phyloP scores from a whole-genome alignment of 441 rosid genomes.

The Gossypium gossypioides region DNA sequence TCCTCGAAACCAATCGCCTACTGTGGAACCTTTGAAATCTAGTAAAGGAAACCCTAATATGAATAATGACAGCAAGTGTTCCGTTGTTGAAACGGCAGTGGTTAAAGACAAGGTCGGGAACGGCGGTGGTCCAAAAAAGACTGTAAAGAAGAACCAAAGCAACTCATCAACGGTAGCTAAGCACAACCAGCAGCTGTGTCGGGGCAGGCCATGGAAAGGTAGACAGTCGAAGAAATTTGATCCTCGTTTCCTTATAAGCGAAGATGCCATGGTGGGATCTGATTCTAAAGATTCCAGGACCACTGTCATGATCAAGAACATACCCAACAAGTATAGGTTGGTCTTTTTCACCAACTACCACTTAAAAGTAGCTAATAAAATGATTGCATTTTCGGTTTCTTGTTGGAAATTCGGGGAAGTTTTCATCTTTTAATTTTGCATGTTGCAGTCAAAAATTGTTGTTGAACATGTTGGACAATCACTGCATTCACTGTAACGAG shows the following conservation, averaged over 20 bases:
- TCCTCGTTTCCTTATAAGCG: slow-evolving; percentile 58
- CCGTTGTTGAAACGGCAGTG: slow-evolving; percentile 29
- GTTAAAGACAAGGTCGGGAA: background rate
- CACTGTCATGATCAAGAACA: slow-evolving; percentile 96
- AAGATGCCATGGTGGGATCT: slow-evolving; percentile 42
- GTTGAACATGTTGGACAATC: slow-evolving; percentile 83
- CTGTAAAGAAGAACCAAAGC: slow-evolving; percentile 20
- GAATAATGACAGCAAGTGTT: background rate
- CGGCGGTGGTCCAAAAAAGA: slow-evolving; percentile 19
- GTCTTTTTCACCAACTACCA: background rate
- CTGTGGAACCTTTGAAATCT: slow-evolving; percentile 8
- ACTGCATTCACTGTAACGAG: slow-evolving; percentile 84
- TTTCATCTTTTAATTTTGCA: background rate
- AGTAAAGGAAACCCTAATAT: slow-evolving; percentile 34
- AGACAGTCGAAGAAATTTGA: slow-evolving; percentile 48
- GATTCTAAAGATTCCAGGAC: slow-evolving; percentile 61
- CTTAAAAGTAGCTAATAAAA: background rate
- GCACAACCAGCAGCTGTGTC: slow-evolving; percentile 10
- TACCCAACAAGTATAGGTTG: slow-evolving; percentile 95
- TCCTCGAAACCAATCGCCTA: slow-evolving; percentile 12
- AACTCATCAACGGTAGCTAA: background rate
- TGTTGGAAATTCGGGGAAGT: background rate
- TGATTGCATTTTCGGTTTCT: background rate
- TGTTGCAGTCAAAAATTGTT: slow-evolving; percentile 74
- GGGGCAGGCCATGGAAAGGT: slow-evolving; percentile 42